phyloP scores from a whole-genome alignment of 202 grass and related monocot genomes.

The Carex arenaria region DNA sequence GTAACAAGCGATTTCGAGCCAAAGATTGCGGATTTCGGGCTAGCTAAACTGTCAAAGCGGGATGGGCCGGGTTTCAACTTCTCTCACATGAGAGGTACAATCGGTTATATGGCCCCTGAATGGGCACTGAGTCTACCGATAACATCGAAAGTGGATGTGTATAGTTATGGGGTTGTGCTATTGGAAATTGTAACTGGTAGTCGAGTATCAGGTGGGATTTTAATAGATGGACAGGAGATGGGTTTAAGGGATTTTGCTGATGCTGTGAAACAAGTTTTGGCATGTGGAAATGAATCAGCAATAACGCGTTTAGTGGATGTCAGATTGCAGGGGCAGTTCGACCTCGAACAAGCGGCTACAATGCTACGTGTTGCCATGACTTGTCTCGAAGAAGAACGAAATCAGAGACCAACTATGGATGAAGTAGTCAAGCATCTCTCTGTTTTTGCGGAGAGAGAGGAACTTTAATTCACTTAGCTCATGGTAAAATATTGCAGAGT shows the following conservation, averaged over 20 bases:
- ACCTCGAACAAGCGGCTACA: constrained; percentile 34
- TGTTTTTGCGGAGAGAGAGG: constrained; percentile 36
- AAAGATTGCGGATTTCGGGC: constrained; percentile 67
- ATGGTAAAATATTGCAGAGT: constrained; percentile 28
- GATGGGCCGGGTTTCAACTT: constrained; percentile 38
- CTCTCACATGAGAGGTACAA: constrained; percentile 59
- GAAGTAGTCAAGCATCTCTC: constrained; percentile 48
- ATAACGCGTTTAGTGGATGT: constrained; percentile 29
- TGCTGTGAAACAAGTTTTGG: constrained; percentile 30
- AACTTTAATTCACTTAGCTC: constrained; percentile 27
- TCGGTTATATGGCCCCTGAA: constrained; percentile 78
- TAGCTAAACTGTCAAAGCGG: constrained; percentile 63
- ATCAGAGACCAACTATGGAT: constrained; percentile 56
- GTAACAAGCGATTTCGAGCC: constrained; percentile 58
- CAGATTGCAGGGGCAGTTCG: constrained; percentile 44
- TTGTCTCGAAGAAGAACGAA: constrained; percentile 68
- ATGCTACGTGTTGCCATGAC: constrained; percentile 41
- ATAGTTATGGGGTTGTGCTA: constrained; percentile 66
- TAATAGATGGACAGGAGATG: constrained; percentile 32
- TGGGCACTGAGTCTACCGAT: constrained; percentile 53
- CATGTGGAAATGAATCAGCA: constrained; percentile 29
- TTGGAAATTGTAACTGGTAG: constrained; percentile 57
- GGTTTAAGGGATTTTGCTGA: constrained; percentile 35
- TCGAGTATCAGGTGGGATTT: constrained; percentile 38
- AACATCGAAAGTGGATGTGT: constrained; percentile 70